Base-by-base conservation (phyloP, 202 grass and related monocot species). In the Hordeum pubiflorum region DNA sequence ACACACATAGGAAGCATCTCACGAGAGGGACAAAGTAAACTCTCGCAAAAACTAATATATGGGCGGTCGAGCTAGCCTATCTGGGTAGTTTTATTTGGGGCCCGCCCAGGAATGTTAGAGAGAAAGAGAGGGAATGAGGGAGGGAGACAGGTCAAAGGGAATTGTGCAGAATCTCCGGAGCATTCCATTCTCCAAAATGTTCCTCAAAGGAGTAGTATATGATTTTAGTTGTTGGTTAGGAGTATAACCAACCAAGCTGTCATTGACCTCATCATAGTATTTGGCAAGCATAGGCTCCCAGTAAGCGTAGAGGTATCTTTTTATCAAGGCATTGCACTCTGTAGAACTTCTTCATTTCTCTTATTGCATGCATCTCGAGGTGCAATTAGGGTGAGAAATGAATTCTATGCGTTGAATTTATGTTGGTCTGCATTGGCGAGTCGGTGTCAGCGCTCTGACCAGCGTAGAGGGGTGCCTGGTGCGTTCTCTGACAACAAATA, bases 151-250 rank as follows among this genome's bases (percentile, higher is more conserved):
- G 66, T 85, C 77, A 89, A 73, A 72, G 83, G 72, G 84, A 84
- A 60, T 78, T 54, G 85, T 55, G 94, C 89, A 93, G 91, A 93
- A 97, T 93, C 91, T 81, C 79, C 91, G 89, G 94, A 97, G 91
- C 87, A 93, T 89, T 90, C 48, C 94, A 86, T 89, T 90, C 87
- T 85, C 91, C 94, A 1, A 97, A 88, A 93, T 91, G 91, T 93
- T 93, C 89, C 86, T 84, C 84, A 70, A 83, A 79, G 27, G 27
- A 29, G 27, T 29, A 29, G 75, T 82, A 46, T 18, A 40, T 22
- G 82, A 38, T 87, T 86, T 52, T 69, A 76, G n/a, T 70, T 71
- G 18, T 84, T 58, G 43, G 44, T 63, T 54, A 54, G 6, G 2
- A 54, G 6, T 71, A 48, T 83, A 63, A 63, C n/a, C 82, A 63